These are phyloP conservation scores for Citrus glauca DNA, from an alignment of 345 rosid genomes.

Conservation along the genomic window DNA sequence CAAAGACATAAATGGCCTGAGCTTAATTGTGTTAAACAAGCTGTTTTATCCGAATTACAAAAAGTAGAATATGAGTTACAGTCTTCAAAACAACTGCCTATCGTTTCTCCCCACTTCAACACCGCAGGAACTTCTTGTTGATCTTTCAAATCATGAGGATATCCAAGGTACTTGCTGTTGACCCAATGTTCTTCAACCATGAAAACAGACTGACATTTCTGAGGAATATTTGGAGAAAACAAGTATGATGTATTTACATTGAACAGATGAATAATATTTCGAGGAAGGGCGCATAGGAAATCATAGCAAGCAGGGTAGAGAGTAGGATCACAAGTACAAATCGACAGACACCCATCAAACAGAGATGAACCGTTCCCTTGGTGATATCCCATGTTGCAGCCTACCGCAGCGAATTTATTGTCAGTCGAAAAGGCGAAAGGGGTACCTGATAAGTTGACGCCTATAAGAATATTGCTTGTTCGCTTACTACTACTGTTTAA, in stretches of 20 bases:
- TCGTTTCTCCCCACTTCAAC: neutral
- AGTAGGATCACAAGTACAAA: neutral
- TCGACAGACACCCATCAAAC: neutral
- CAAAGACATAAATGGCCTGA: neutral
- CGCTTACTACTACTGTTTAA: neutral
- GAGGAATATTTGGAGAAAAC: too few relatives aligned
- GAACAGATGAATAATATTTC: neutral
- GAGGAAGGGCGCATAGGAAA: neutral
- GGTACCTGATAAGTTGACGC: neutral
- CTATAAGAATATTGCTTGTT: neutral
- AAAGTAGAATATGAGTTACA: neutral
- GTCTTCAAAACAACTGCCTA: neutral
- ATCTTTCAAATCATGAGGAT: neutral
- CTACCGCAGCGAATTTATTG: neutral
- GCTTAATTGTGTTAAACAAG: neutral
- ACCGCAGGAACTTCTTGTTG: neutral
- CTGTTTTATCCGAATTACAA: neutral
- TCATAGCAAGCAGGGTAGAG: neutral
- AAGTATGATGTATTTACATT: neutral
- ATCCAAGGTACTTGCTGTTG: neutral
- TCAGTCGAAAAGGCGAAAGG: neutral
- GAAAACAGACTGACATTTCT: neutral
- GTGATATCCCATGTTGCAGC: neutral
- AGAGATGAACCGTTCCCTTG: neutral
- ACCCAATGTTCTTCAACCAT: neutral